Base-by-base conservation (phyloP, 306 rosid genomes). In the Begonia masoniana region DNA sequence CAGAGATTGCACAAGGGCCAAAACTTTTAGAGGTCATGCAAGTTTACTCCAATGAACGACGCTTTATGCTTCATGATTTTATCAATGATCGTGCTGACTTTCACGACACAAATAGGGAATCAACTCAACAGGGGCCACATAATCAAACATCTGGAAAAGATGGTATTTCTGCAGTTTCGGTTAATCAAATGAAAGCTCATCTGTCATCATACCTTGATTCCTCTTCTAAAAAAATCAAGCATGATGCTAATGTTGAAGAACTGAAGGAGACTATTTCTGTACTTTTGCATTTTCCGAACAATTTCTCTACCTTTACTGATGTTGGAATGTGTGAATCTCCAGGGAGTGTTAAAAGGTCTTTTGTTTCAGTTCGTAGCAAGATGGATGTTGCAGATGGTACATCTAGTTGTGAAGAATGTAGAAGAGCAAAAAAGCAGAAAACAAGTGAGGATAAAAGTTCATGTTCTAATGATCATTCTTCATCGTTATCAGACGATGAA, bases 341-440 rank as follows among this genome's bases (percentile, higher is more conserved):
- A 47, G 79, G 80, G 54, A 68, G 76, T 74, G 69, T 26, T 53
- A 83, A 71, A 65, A 84, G 64, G 73, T 69, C 84, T 45, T 60
- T 48, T 57, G 74, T 48, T 55, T 72, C 83, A 58, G 63, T 46
- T 17, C 58, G 19, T 73, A 73, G 64, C 66, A 83, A 83, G 74
- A 56, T 70, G 66, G 86, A 85, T 56, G 56, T 58, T 9, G 78
- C 71, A 71, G 96, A 83, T 60, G 82, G 68, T 60, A 83, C 96
- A 51, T 84, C 88, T 66, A 88, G 99, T 23, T 91, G 99, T 74
- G 99, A 91, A 71, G 94, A 91, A 68, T 91, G 99, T 68, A 83
- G 63, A 64, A 81, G 74, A 77, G 75, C 78, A 52, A 91, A 91
- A 82, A 83, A 84, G 58, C 96, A 71, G 69, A 91, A 83, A 62